A percentile compares a stretch with the other conserved stretches of the same genome.
These are phyloP conservation scores for Hansfordia pulvinata DNA, from an alignment of 2,329 filamentous ascomycete genomes.

Conservation along the genomic window DNA sequence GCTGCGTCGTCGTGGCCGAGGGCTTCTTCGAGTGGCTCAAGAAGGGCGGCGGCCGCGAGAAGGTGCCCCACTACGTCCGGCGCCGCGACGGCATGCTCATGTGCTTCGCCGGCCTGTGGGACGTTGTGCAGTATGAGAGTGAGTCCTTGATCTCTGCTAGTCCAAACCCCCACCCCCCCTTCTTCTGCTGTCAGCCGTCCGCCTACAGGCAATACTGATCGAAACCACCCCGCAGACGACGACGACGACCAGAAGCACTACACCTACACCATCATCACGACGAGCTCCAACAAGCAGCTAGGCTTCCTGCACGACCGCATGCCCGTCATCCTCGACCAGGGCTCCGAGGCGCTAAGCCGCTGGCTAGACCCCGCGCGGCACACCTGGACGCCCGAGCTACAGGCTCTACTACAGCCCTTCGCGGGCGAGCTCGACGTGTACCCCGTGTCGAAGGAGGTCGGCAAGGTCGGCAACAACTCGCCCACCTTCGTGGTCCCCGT, in stretches of 20 bases:
- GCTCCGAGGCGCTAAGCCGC: conserved; percentile 50
- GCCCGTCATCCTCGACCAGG: conserved; percentile 80
- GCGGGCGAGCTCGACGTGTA: conserved; percentile 72
- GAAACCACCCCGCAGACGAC: conserved; percentile 9
- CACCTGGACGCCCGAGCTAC: conserved; percentile 68
- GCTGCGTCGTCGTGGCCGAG: conserved; percentile 77
- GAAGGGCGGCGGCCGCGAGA: conserved; percentile 56
- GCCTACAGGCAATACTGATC: too few relatives aligned
- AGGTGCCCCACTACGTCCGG: conserved; percentile 73
- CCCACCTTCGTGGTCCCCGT: conserved; percentile 72
- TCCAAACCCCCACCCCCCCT: not conserved
- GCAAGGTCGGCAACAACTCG: conserved; percentile 88
- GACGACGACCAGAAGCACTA: conserved; percentile 58
- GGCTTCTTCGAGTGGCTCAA: conserved; percentile 97
- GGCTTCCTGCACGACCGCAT: conserved; percentile 87
- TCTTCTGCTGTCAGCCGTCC: too few relatives aligned
- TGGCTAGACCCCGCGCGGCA: conserved; percentile 67
- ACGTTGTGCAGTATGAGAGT: conserved; percentile 73
- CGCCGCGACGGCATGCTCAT: conserved; percentile 72
- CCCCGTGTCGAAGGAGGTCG: conserved; percentile 75
- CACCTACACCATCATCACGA: conserved; percentile 91
- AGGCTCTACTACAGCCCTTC: conserved; percentile 67
- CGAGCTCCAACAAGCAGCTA: conserved; percentile 68
- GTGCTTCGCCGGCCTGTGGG: conserved; percentile 87
- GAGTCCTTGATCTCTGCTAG: conserved; percentile 5